A percentile compares a stretch with the other conserved stretches of the same genome.
phyloP scores from a whole-genome alignment of 352 stramenopile genomes.

The Phytophthora pseudosyringae region DNA sequence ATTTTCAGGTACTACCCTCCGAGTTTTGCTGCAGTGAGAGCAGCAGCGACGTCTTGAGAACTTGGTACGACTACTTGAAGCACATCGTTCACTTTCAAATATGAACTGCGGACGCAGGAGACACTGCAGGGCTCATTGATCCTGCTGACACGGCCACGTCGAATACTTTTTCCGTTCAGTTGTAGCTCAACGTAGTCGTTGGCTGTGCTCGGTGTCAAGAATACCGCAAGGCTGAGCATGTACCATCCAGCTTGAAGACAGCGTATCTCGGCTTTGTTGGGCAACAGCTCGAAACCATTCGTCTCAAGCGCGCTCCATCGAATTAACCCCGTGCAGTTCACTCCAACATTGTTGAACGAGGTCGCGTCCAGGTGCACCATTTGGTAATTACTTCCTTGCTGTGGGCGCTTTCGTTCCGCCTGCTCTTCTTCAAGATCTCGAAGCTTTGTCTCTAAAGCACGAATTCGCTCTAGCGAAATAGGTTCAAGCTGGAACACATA shows the following conservation, averaged over 20 bases:
- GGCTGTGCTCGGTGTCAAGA: background rate
- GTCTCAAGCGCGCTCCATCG: background rate
- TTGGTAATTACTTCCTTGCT: background rate
- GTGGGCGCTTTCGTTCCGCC: background rate
- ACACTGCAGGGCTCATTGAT: background rate
- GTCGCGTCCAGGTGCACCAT: background rate
- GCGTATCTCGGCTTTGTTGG: background rate
- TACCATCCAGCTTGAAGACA: slow-evolving; percentile 1
- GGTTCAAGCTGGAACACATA: slow-evolving; percentile 3
- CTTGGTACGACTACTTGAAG: background rate
- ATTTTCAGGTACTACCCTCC: background rate
- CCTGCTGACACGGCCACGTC: background rate
- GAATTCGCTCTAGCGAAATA: slow-evolving; percentile 8
- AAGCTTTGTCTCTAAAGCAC: slow-evolving; percentile 7
- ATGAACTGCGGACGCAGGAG: background rate
- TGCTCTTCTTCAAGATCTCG: background rate
- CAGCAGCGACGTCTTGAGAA: background rate
- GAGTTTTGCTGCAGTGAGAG: slow-evolving; percentile 2
- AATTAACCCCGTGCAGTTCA: background rate
- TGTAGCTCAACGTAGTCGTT: background rate
- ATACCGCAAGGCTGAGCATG: slow-evolving; percentile 4
- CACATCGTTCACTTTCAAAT: background rate
- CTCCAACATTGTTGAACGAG: background rate
- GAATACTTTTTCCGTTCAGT: background rate
- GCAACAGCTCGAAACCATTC: slow-evolving; percentile 1